phyloP scores from a whole-genome alignment of 441 rosid genomes.

The Erodium texanum region DNA sequence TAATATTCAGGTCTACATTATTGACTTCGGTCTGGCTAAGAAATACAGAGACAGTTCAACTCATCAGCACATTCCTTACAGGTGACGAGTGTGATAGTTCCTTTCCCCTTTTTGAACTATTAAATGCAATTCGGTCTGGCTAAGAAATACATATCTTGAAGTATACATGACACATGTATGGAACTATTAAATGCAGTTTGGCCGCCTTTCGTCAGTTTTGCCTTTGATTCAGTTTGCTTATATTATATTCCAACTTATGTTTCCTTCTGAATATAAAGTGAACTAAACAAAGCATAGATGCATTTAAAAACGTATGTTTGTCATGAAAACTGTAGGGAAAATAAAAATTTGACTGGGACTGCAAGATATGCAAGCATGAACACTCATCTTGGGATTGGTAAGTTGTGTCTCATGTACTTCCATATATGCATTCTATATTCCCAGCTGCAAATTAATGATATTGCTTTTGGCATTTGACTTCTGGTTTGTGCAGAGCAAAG shows the following conservation, averaged over 20 bases:
- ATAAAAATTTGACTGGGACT: slow-evolving; percentile 5
- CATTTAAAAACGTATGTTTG: not conserved
- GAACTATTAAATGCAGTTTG: no score
- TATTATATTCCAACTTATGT: not conserved
- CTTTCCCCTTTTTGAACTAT: no score
- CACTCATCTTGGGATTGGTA: slow-evolving; percentile 7
- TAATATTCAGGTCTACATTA: slow-evolving; percentile 59
- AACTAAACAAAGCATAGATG: no score
- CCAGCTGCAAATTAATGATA: not conserved
- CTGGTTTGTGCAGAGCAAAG: not conserved
- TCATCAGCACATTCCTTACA: slow-evolving; percentile 92
- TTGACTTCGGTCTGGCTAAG: slow-evolving; percentile 98
- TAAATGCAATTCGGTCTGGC: no score
- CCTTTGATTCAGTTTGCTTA: not conserved
- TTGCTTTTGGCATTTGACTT: not conserved
- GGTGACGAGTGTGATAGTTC: slow-evolving; percentile 31
- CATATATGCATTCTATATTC: not conserved
- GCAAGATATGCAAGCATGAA: slow-evolving; percentile 8
- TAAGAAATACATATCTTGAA: no score
- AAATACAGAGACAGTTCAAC: slow-evolving; percentile 82
- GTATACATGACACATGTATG: no score
- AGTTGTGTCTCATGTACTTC: no score
- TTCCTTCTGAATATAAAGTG: not conserved
- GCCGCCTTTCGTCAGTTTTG: not conserved
- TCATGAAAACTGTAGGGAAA: slow-evolving; percentile 4